A percentile compares a stretch with the other conserved stretches of the same genome.
phyloP scores from a whole-genome alignment of 352 stramenopile species.

The Phytophthora rubi region DNA sequence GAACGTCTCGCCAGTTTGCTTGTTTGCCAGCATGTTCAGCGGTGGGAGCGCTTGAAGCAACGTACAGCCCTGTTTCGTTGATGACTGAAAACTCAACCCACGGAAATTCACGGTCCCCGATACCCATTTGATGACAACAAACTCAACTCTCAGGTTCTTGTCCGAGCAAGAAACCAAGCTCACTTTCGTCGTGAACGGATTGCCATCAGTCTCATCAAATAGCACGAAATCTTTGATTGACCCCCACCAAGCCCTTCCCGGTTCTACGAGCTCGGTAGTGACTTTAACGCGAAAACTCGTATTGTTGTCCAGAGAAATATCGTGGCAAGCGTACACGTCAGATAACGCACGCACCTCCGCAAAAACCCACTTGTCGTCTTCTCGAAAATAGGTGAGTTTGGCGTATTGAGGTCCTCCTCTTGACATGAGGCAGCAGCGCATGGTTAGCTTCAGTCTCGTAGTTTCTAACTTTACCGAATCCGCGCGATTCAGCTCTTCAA shows the following conservation, averaged over 20 bases:
- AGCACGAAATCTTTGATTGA: not conserved
- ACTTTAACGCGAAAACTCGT: not conserved
- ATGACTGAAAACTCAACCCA: not conserved
- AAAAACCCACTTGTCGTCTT: not conserved
- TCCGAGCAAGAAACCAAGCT: not conserved
- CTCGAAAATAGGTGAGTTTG: not conserved
- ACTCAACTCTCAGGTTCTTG: not conserved
- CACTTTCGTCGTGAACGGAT: not conserved
- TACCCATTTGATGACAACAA: not conserved
- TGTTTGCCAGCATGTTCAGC: not conserved
- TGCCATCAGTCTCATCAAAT: not conserved
- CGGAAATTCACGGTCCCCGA: not conserved
- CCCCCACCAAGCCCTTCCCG: not conserved
- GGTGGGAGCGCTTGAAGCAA: not conserved
- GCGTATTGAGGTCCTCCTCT: not conserved
- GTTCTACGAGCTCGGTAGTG: not conserved
- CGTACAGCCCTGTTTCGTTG: not conserved
- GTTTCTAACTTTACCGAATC: not conserved
- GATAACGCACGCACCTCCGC: not conserved
- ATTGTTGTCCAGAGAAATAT: not conserved
- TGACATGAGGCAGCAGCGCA: not conserved
- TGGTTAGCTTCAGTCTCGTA: not conserved
- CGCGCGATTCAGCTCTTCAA: not conserved
- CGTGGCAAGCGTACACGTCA: not conserved
- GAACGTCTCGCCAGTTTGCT: not conserved